phyloP scores from a whole-genome alignment of 164 flowering plant genomes.

The Magnolia sinica region DNA sequence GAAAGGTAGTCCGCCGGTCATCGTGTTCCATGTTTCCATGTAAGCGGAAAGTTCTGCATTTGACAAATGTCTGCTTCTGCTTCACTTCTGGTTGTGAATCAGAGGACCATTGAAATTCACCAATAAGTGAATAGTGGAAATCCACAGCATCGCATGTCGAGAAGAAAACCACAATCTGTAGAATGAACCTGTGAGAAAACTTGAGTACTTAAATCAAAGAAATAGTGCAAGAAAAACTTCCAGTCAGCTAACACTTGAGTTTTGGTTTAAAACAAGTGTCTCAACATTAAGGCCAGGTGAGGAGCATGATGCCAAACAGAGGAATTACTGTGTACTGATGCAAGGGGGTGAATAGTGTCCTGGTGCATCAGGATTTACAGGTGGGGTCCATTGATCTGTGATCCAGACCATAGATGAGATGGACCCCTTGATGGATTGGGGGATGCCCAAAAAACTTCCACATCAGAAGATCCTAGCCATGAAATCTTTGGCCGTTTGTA shows the following conservation, averaged over 20 bases:
- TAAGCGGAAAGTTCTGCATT: constrained; percentile 58
- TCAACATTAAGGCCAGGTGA: not conserved
- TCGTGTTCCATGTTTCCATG: constrained; percentile 95
- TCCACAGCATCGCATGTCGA: constrained; percentile 94
- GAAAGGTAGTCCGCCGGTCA: constrained; percentile 65
- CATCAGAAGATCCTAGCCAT: no score
- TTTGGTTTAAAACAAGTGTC: not conserved
- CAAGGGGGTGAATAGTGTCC: not conserved
- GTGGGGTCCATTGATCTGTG: no score
- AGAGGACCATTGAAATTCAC: constrained; percentile 58
- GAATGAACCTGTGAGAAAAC: constrained; percentile 14
- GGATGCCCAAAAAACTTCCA: no score
- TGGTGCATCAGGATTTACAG: not conserved
- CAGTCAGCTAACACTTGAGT: not conserved
- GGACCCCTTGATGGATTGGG: no score
- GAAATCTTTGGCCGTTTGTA: no score
- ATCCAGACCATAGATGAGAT: no score
- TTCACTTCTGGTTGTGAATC: constrained; percentile 29
- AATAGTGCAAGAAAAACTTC: not conserved
- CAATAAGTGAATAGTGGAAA: constrained; percentile 70
- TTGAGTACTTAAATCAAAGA: constrained; percentile 6
- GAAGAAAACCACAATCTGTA: constrained; percentile 90
- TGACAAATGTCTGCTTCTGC: constrained; percentile 40
- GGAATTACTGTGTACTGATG: not conserved
- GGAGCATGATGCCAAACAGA: not conserved